A percentile compares a stretch with the other conserved stretches of the same genome.
Conservation (phyloP, 352 stramenopile species). For the Globisporangium alternatum region DNA sequence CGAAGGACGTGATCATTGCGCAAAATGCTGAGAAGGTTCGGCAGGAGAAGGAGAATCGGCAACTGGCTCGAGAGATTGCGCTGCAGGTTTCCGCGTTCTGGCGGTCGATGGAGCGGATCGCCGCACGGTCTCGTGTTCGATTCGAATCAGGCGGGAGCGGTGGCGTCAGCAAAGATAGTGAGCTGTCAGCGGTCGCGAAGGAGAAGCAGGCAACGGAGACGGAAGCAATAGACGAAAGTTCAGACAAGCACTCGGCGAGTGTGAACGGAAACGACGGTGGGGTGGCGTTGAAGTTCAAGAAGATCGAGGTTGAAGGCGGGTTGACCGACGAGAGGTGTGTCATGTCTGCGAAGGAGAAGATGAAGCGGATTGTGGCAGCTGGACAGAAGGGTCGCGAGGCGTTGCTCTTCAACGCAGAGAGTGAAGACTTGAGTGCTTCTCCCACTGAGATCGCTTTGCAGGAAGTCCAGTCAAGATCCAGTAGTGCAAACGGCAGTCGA, state of each 20-base stretch:
- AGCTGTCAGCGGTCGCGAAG: background rate
- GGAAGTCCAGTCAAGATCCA: slow-evolving; percentile 15
- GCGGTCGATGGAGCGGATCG: slow-evolving; percentile 83
- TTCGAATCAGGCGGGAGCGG: slow-evolving; percentile 36
- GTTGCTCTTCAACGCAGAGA: slow-evolving; percentile 18
- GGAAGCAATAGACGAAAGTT: slow-evolving; percentile 11
- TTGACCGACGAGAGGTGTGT: slow-evolving; percentile 9
- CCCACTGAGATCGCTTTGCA: slow-evolving; percentile 12
- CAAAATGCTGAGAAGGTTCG: slow-evolving; percentile 66
- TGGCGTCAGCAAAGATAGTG: slow-evolving; percentile 5
- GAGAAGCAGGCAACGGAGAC: slow-evolving; percentile 11
- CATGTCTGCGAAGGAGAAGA: slow-evolving; percentile 17
- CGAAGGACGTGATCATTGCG: slow-evolving; percentile 57
- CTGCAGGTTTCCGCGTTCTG: slow-evolving; percentile 79
- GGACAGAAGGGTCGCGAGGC: slow-evolving; percentile 48
- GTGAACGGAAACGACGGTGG: slow-evolving; percentile 7
- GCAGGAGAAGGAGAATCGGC: slow-evolving; percentile 60
- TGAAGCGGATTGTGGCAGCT: slow-evolving; percentile 44
- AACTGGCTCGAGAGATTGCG: slow-evolving; percentile 63
- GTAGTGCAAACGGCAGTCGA: slow-evolving; percentile 20
- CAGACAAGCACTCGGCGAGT: background rate
- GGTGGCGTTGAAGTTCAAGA: slow-evolving; percentile 39
- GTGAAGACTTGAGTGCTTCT: slow-evolving; percentile 1
- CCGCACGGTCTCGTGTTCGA: slow-evolving; percentile 66
- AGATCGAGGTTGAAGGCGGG: slow-evolving; percentile 27